Base-by-base conservation (phyloP, 352 stramenopile genomes). In the Globisporangium camurandrum region DNA sequence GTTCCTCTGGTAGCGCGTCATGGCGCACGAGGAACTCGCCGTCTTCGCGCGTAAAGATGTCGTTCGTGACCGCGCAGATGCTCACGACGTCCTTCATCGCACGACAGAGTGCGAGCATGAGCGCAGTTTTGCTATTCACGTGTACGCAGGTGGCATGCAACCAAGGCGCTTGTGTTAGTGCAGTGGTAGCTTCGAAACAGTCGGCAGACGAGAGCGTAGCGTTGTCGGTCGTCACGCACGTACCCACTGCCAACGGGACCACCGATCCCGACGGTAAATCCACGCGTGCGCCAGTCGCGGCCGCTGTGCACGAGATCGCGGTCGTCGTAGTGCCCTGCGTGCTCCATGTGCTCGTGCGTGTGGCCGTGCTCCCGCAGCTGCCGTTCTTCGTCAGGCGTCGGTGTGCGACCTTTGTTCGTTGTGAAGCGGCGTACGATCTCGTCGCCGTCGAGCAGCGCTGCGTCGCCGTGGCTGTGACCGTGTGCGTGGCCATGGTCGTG, bases 31-130 rank as follows among this genome's bases (percentile, higher is more conserved):
- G 85, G 67, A 99, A 99, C 74, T 99, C 93, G 24, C 89, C 91
- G 77, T 99, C 96, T 69, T 99, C 96, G 56, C 95, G 86, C 26
- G 96, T 99, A 61, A 99, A 99, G 58, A 99, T 99, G 53, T 99
- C 96, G 69, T 99, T 99, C 8, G 96, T 99, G n/a, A 98, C 84
- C 8, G 86, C 86, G 20, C 70, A 84, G 42, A 97, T 75, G 57
- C 77, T 95, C 55, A 76, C 63, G 31, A 71, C 62, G 56, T 94
- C 71, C 41, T 91, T 85, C 20, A 98, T 75, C 28, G 65, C 67
- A 50, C 84, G 84, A 56, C 92, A 98, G 40, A 98, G 66, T 42
- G 84, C 82, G 37, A 98, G 67, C 62, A 97, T 97, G 7, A 98
- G 69, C 46, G 93, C 93, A 19, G 93, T 99, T 66, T 99, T 99